Conservation (phyloP, 495 filamentous ascomycete genomes). For the Alectoria sarmentosa region DNA sequence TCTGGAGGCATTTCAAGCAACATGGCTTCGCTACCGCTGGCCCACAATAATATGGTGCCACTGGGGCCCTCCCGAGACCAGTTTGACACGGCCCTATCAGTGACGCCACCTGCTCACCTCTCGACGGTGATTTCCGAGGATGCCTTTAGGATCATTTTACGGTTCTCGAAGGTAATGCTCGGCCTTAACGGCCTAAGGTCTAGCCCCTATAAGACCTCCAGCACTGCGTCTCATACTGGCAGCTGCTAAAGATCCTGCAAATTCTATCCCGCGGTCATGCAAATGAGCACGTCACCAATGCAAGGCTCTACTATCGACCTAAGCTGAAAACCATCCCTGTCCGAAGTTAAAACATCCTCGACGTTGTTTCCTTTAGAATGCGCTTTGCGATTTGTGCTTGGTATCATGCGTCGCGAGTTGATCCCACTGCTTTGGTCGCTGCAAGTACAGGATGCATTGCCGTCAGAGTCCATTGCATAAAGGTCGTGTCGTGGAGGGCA, state of each 20-base stretch:
- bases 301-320: not conserved
- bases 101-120: not conserved
- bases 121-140: not conserved
- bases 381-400: not conserved
- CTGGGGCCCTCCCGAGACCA: not conserved
- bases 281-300: not conserved
- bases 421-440: not conserved
- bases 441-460: not conserved
- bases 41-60: not conserved
- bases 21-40: not conserved
- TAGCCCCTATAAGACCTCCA: not conserved
- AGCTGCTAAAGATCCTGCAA: not conserved
- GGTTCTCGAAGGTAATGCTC: not conserved
- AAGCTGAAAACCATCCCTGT: not conserved
- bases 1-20: not conserved
- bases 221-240: not conserved
- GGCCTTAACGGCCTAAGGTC: not conserved
- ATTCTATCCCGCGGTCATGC: not conserved
- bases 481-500: not conserved
- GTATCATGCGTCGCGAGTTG: not conserved
- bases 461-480: not conserved
- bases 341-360: conserved; percentile 3
- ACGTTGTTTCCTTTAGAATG: not conserved
- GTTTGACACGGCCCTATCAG: not conserved
- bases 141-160: not conserved